Percentiles rank a stretch among this genome's conserved stretches.
Evolutionary conservation across 495 filamentous ascomycete species (phyloP).

Genomic region (Clavariopsis aquatica): DNA sequence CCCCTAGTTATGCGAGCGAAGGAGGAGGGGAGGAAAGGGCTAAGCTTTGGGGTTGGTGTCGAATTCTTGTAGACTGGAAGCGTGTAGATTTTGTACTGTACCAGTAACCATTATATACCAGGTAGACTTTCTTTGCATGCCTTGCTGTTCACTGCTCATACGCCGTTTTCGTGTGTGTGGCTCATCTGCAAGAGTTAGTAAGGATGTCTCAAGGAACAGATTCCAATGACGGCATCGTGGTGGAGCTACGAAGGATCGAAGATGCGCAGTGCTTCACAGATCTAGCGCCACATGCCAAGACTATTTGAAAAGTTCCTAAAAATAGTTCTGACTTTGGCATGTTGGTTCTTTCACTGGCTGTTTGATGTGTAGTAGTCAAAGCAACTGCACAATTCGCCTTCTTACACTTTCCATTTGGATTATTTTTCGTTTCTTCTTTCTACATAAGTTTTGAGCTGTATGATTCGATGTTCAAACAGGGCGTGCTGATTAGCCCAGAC

Average conservation of each 20-base stretch:
- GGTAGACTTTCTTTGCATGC: neutral
- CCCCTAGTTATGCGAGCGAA: slow-evolving; percentile 77
- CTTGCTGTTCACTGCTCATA: neutral
- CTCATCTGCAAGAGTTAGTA: too few relatives aligned
- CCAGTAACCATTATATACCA: neutral
- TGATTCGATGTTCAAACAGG: too few relatives aligned
- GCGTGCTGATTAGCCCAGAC: too few relatives aligned
- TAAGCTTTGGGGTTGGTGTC: slow-evolving; percentile 91
- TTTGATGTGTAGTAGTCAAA: too few relatives aligned
- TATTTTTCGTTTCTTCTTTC: too few relatives aligned
- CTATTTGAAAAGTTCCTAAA: too few relatives aligned
- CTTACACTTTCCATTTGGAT: too few relatives aligned
- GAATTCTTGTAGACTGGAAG: slow-evolving; percentile 72
- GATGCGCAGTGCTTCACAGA: neutral
- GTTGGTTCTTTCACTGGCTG: too few relatives aligned
- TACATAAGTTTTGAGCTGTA: too few relatives aligned
- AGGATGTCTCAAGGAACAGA: neutral
- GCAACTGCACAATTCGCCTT: too few relatives aligned
- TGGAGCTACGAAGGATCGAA: neutral
- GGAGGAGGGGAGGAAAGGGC: slow-evolving; percentile 84
- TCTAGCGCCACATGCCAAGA: neutral
- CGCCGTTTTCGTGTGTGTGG: too few relatives aligned
- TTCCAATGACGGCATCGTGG: neutral
- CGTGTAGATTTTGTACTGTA: neutral
- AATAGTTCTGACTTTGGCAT: too few relatives aligned